A percentile compares a stretch with the other conserved stretches of the same genome.
These are phyloP conservation scores for Kokia cookei DNA, from an alignment of 441 rosid genomes.

Conservation along the genomic window DNA sequence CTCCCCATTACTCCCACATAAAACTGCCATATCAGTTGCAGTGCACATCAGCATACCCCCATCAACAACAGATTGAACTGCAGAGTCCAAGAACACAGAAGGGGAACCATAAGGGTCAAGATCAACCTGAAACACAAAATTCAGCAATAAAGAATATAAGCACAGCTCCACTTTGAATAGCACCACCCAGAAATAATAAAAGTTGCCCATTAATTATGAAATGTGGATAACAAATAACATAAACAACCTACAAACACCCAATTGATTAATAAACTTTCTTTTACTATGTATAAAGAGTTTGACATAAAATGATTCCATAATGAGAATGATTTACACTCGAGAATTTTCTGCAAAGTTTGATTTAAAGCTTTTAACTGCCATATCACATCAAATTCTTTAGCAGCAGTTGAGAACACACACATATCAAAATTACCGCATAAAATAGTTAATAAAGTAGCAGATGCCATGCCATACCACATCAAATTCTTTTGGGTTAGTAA, in stretches of 20 bases:
- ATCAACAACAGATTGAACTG: conserved; percentile 91
- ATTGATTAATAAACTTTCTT: not conserved
- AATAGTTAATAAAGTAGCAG: not conserved
- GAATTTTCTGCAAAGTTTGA: not conserved
- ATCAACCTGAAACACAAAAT: conserved; percentile 66
- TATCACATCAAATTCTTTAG: conserved; percentile 71
- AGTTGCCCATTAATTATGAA: not conserved
- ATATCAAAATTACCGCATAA: not conserved
- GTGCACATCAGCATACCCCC: conserved; percentile 98
- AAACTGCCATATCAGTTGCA: conserved; percentile 98
- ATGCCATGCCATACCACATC: conserved; percentile 56
- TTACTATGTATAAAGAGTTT: not conserved
- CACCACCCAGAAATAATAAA: not conserved
- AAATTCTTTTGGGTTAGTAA: conserved; percentile 86
- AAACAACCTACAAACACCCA: not conserved
- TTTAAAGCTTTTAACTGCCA: not conserved
- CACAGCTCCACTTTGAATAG: not conserved
- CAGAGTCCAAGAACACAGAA: conserved; percentile 93
- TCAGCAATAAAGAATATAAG: conserved; percentile 4
- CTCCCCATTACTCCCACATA: conserved; percentile 97
- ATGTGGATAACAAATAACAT: not conserved
- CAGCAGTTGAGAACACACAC: not conserved
- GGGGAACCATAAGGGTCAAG: conserved; percentile 99
- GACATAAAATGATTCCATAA: not conserved
- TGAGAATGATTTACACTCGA: not conserved